phyloP scores from a whole-genome alignment of 2,329 filamentous ascomycete genomes.

The Graphilbum sp. region DNA sequence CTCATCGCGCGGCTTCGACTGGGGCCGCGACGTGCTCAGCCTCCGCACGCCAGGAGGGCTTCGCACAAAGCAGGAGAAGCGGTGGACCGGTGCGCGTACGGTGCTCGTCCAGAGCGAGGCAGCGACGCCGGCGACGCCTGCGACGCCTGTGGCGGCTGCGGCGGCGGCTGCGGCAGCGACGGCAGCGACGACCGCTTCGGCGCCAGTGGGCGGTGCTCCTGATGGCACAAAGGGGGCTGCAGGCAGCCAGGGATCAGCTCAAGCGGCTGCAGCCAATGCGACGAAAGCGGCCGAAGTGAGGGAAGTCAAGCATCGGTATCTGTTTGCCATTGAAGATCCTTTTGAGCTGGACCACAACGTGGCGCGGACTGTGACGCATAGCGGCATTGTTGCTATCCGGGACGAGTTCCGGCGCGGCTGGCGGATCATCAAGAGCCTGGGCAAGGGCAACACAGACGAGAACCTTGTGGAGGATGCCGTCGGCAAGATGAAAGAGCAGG shows the following conservation, averaged over 20 bases:
- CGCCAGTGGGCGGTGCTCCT: background rate
- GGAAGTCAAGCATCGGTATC: slow-evolving; percentile 62
- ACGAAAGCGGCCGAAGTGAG: slow-evolving; percentile 27
- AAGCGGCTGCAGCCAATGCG: background rate
- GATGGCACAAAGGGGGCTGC: too few relatives aligned
- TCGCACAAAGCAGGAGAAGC: slow-evolving; percentile 58
- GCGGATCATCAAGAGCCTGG: slow-evolving; percentile 45
- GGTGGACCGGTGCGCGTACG: slow-evolving; percentile 73
- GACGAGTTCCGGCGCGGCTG: slow-evolving; percentile 74
- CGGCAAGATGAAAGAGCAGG: slow-evolving; percentile 18
- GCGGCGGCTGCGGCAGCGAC: background rate
- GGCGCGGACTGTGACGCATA: slow-evolving; percentile 68
- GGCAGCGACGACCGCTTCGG: background rate
- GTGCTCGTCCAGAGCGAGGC: slow-evolving; percentile 29
- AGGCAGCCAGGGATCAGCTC: background rate
- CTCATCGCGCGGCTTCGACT: slow-evolving; percentile 50
- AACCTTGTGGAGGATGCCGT: slow-evolving; percentile 35
- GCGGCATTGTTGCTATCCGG: slow-evolving; percentile 64
- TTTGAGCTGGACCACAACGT: slow-evolving; percentile 84
- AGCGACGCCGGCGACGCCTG: slow-evolving; percentile 10
- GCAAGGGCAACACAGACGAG: slow-evolving; percentile 23
- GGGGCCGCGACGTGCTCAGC: slow-evolving; percentile 66
- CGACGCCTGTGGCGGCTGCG: background rate
- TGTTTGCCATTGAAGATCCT: slow-evolving; percentile 84
- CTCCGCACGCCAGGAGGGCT: slow-evolving; percentile 57